A percentile compares a stretch with the other conserved stretches of the same genome.
These are phyloP conservation scores for Candida railenensis DNA, from an alignment of 805 yeast genomes.

Conservation along the genomic window DNA sequence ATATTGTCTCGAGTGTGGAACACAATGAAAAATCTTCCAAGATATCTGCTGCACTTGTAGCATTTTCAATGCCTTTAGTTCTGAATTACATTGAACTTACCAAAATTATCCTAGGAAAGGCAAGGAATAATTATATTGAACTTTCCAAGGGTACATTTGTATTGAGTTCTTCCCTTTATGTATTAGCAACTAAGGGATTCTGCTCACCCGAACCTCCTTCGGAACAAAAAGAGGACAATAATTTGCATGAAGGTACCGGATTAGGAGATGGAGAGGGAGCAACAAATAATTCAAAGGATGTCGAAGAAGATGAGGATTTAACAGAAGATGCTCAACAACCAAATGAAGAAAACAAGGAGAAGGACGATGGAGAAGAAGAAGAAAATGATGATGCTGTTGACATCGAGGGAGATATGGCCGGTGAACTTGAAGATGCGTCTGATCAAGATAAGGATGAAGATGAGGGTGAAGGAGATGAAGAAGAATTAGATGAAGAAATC, in stretches of 20 bases:
- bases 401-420: conserved; percentile 97
- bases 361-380: conserved; percentile 60
- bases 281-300: conserved; percentile 74
- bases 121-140: conserved; percentile 48
- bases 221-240: conserved; percentile 58
- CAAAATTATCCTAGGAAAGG: conserved; percentile 40
- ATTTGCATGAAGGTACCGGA: conserved; percentile 84
- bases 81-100: conserved; percentile 57
- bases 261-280: conserved; percentile 93
- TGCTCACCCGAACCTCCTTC: conserved; percentile 85
- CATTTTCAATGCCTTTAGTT: conserved; percentile 62
- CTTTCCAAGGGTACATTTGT: conserved; percentile 62
- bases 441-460: conserved; percentile 61
- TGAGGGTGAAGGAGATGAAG: conserved; percentile 48
- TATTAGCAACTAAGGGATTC: conserved; percentile 77
- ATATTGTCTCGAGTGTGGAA: conserved; percentile 31
- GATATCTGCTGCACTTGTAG: conserved; percentile 46
- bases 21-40: conserved; percentile 37
- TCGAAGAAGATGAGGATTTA: conserved; percentile 88
- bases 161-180: conserved; percentile 53
- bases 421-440: conserved; percentile 78
- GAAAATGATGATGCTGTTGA: conserved; percentile 87
- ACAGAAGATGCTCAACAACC: conserved; percentile 74
- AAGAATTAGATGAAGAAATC: conserved; percentile 83
- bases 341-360: conserved; percentile 65